Evolutionary conservation across 495 filamentous ascomycete genomes (phyloP).

Genomic region (Aspergillus affinis): DNA sequence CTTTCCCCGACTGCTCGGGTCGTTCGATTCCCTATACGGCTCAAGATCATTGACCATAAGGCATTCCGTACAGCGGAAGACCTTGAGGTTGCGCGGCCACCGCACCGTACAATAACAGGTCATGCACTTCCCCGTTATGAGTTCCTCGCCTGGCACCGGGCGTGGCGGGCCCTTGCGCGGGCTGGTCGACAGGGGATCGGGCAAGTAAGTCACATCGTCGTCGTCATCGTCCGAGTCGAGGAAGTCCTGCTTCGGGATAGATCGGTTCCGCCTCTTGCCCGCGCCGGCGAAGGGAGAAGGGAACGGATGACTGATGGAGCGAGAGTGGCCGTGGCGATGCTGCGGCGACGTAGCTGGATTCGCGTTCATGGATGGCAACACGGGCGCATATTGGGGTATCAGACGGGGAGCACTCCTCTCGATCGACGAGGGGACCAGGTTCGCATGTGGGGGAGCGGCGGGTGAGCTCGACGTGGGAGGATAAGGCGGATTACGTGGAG

Average conservation of each 20-base stretch:
- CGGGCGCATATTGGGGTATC: slow-evolving; percentile 33
- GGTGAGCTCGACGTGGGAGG: slow-evolving; percentile 28
- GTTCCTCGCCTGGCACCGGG: slow-evolving; percentile 33
- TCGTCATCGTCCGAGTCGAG: slow-evolving; percentile 45
- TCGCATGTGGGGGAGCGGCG: slow-evolving; percentile 19
- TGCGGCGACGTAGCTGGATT: slow-evolving; percentile 22
- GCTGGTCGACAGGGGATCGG: slow-evolving; percentile 28
- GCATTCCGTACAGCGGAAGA: slow-evolving; percentile 84
- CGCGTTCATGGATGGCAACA: slow-evolving; percentile 24
- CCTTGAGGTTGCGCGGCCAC: slow-evolving; percentile 74
- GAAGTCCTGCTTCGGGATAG: slow-evolving; percentile 26
- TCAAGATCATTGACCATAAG: slow-evolving; percentile 83
- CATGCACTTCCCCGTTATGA: slow-evolving; percentile 72
- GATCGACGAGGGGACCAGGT: slow-evolving; percentile 22
- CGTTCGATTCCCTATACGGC: slow-evolving; percentile 36
- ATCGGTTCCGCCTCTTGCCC: slow-evolving; percentile 51
- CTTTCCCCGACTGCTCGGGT: slow-evolving; percentile 17
- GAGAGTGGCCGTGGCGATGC: slow-evolving; percentile 52
- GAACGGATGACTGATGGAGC: slow-evolving; percentile 77
- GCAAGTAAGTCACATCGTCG: slow-evolving; percentile 36
- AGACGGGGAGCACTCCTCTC: slow-evolving; percentile 22
- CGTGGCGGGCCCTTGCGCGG: slow-evolving; percentile 33
- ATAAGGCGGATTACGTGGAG: slow-evolving; percentile 35
- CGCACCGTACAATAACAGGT: slow-evolving; percentile 79
- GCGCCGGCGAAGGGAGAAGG: slow-evolving; percentile 58